These are phyloP conservation scores for Bauhinia variegata DNA, from an alignment of 306 rosid species.

Conservation along the genomic window DNA sequence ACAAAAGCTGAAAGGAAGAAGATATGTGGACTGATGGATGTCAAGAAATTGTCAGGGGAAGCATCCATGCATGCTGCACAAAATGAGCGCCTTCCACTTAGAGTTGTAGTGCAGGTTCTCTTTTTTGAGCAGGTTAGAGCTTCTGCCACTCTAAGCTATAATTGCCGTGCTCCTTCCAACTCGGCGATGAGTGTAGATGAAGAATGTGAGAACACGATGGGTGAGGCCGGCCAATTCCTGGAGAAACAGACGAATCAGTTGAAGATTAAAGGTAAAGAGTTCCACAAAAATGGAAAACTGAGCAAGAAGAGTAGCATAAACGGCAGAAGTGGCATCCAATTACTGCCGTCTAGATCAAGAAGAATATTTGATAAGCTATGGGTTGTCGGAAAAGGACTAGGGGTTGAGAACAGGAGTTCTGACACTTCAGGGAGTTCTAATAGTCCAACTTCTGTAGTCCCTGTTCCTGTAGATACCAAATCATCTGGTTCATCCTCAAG, in stretches of 20 bases:
- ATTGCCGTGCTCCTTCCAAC: constrained; percentile 32
- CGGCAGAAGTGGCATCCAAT: constrained; percentile 76
- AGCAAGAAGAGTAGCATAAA: constrained; percentile 75
- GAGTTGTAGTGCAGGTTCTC: constrained; percentile 89
- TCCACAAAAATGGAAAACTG: constrained; percentile 49
- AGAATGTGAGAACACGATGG: constrained; percentile 45
- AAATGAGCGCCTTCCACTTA: constrained; percentile 88
- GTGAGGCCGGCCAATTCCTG: constrained; percentile 56
- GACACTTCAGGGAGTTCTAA: constrained; percentile 95
- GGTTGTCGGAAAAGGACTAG: constrained; percentile 75
- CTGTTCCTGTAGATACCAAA: constrained; percentile 58
- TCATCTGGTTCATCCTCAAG: constrained; percentile 77
- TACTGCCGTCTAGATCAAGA: constrained; percentile 86
- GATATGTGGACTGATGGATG: constrained; percentile 74
- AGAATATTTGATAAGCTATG: constrained; percentile 87
- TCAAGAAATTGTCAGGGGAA: constrained; percentile 70
- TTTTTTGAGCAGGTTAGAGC: constrained; percentile 87
- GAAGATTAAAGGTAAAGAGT: constrained; percentile 64
- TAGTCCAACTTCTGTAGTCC: constrained; percentile 81
- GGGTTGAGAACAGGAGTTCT: constrained; percentile 74
- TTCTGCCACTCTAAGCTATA: constrained; percentile 42
- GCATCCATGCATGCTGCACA: constrained; percentile 90
- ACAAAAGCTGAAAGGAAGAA: constrained; percentile 79
- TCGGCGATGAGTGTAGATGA: constrained; percentile 43
- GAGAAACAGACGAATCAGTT: constrained; percentile 50